Evolutionary conservation across 2,329 filamentous ascomycete genomes (phyloP), one percentile per base, ranked within the genome.

Genomic region (Aureobasidium sp.): DNA sequence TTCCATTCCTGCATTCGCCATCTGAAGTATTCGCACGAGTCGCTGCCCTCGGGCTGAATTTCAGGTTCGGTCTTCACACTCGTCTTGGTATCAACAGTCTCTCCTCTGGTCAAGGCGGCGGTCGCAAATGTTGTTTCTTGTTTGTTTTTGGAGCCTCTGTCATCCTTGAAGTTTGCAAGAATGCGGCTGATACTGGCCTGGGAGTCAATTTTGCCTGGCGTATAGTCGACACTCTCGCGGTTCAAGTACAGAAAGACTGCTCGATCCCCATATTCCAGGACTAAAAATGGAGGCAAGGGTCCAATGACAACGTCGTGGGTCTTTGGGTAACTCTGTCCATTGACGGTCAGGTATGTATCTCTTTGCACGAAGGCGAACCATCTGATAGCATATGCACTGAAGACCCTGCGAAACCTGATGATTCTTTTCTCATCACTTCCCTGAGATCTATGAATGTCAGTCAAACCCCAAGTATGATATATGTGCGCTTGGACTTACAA

Each of bases 1-100:
- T 26, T 46, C 55, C 55, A 58, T 27, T 58, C 55, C 23, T 15
- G 12, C 55, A 58, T 48, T 37, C 55, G 29, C 55, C 42, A 47
- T 27, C 6, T n/a, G 32, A 48, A 58, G 42, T 47, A 58, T 27
- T 27, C 23, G 20, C 42, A n/a, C 6, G 55, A 29, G 8, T 37
- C 23, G 3, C 34, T 13, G 15, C 29, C 55, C 5, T 47, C 32
- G 13, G 55, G 55, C 42, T 48, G 55, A 8, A n/a, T 29, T 9
- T 58, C 55, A 12, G 55, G 55, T 20, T 48, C 27, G 6, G 29
- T 5, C n/a, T 27, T 48, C 17, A 23, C 17, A 17, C 23, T 23
- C 13, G 23, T 34, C 53, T 17, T 26, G 27, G 10, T 23, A 13
- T 26, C 53, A 4, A 34, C 20, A 12, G 29, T 15, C 7, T 26